A percentile compares a stretch with the other conserved stretches of the same genome.
Evolutionary conservation across 176 grass and related monocot species (phyloP).

Genomic region (Alloteropsis semialata): DNA sequence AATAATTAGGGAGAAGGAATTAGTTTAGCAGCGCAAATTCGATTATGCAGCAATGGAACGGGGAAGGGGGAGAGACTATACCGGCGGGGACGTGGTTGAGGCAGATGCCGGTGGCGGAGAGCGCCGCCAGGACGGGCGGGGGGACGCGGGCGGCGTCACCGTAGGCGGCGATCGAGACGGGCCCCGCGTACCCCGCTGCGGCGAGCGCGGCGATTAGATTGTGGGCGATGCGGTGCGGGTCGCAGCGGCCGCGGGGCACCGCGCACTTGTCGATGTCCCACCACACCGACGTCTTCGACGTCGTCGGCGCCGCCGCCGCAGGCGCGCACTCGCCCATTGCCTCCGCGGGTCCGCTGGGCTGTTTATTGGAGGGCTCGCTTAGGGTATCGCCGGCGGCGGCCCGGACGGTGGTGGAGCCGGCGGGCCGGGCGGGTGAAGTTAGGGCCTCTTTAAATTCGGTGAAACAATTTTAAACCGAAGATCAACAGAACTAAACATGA

Average conservation of each 20-base stretch:
- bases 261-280: conserved; percentile 87
- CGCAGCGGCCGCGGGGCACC: conserved; percentile 46
- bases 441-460: no score
- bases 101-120: conserved; percentile 81
- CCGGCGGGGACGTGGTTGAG: conserved; percentile 71
- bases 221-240: conserved; percentile 66
- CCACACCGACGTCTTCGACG: conserved; percentile 77
- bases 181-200: conserved; percentile 42
- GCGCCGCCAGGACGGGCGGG: conserved; percentile 39
- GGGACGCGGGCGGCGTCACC: conserved; percentile 45
- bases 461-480: no score
- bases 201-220: conserved; percentile 69
- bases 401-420: neutral
- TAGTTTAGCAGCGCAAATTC: neutral
- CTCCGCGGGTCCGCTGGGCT: neutral
- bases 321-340: conserved; percentile 27
- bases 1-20: neutral
- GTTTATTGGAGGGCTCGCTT: neutral
- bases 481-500: no score
- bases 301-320: conserved; percentile 1
- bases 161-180: conserved; percentile 72
- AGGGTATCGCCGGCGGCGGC: conserved; percentile 31
- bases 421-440: neutral
- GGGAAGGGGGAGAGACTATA: conserved; percentile 9
- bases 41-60: neutral